Evolutionary conservation across 2,329 filamentous ascomycete species (phyloP).

Genomic region (Zasmidium cellare): DNA sequence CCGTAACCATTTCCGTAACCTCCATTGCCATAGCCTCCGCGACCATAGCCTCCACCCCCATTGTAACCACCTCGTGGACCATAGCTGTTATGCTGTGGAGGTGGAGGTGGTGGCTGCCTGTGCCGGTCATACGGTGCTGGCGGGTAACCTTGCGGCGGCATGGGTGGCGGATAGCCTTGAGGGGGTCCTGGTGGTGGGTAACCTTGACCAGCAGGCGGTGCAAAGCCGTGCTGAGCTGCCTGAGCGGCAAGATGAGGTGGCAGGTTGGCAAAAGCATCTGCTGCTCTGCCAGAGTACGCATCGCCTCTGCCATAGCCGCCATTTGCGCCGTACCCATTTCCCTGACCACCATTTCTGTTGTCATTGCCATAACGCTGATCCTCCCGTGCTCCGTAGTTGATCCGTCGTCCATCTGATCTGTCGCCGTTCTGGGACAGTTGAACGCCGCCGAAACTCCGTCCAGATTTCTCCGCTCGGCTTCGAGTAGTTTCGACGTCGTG

Average conservation of each 20-base stretch:
- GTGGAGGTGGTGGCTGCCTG: constrained; percentile 3
- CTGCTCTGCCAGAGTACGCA: constrained; percentile 16
- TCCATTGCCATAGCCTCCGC: constrained; percentile 16
- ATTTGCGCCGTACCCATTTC: constrained; percentile 28
- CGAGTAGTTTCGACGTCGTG: constrained; percentile 74
- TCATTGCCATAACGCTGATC: constrained; percentile 27
- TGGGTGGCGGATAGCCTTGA: constrained; percentile 10
- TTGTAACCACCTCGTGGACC: constrained; percentile 24
- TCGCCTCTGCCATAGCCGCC: constrained; percentile 26
- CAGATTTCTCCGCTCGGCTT: constrained; percentile 62
- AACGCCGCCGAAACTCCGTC: constrained; percentile 70
- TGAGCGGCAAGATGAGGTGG: constrained; percentile 37
- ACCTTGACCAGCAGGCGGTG: constrained; percentile 20
- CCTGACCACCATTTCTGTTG: constrained; percentile 24
- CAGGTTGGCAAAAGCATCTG: constrained; percentile 27
- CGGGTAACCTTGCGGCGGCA: constrained; percentile 24
- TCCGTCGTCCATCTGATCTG: constrained; percentile 48
- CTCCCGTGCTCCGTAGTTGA: constrained; percentile 53
- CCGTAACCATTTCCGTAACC: neutral
- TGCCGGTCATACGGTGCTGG: constrained; percentile 7
- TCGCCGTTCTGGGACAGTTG: constrained; percentile 55
- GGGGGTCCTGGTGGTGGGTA: constrained; percentile 9
- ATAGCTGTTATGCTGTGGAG: constrained; percentile 26
- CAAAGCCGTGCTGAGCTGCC: constrained; percentile 34
- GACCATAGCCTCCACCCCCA: constrained; percentile 12